Conservation (phyloP, 139 green algal species). For the Micractinium sp. region DNA sequence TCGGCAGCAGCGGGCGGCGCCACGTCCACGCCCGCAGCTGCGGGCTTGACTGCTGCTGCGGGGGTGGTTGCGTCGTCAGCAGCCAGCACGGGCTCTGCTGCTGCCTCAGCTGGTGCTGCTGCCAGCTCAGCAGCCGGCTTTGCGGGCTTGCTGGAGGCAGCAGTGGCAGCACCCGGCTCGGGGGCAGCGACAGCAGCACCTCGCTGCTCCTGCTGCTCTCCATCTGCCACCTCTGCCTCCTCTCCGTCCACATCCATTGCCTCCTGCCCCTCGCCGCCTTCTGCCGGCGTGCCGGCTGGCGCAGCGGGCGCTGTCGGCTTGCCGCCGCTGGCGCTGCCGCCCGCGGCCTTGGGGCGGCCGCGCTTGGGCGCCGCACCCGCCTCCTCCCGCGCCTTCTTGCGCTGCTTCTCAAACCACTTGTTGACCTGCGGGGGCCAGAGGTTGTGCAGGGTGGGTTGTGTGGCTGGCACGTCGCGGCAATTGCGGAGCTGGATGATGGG, state of each 20-base stretch:
- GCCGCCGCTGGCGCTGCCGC: background rate
- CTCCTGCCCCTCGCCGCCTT: background rate
- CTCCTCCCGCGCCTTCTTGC: slow-evolving; percentile 32
- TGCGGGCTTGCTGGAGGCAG: too few relatives aligned
- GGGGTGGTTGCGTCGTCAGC: background rate
- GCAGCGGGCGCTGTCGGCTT: background rate
- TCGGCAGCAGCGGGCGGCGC: background rate
- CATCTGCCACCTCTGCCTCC: background rate
- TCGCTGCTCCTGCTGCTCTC: background rate
- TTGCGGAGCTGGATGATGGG: too few relatives aligned
- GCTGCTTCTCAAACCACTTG: slow-evolving; percentile 52
- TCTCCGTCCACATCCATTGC: background rate
- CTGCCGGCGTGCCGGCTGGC: background rate
- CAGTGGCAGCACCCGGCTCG: background rate
- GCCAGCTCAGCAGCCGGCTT: background rate
- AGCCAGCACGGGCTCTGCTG: background rate
- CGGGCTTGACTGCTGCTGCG: background rate
- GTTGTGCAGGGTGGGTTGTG: background rate
- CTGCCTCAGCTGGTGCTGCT: background rate
- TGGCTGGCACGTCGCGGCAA: too few relatives aligned
- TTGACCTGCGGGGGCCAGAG: background rate
- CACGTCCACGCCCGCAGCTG: background rate
- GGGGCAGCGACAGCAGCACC: background rate
- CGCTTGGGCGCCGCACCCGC: slow-evolving; percentile 22
- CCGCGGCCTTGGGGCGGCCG: slow-evolving; percentile 16